phyloP scores from a whole-genome alignment of 2,329 filamentous ascomycete species.

The Talaromyces sp. region DNA sequence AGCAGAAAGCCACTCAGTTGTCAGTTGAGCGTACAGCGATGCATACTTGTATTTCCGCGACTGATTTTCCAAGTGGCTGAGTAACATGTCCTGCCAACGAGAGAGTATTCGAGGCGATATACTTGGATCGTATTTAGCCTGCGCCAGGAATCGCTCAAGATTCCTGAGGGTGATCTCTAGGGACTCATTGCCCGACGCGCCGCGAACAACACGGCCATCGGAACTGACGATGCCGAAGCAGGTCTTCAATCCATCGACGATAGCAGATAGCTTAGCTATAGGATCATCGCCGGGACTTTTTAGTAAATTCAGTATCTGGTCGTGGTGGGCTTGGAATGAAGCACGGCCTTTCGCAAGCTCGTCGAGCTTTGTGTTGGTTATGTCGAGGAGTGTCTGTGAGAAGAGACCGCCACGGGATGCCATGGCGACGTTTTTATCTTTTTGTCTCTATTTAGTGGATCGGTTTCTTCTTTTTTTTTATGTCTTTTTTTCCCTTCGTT shows the following conservation, averaged over 20 bases:
- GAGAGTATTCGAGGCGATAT: not conserved
- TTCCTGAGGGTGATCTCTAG: not conserved
- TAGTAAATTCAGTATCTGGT: not conserved
- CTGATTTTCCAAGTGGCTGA: not conserved
- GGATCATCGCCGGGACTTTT: not conserved
- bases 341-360: not conserved
- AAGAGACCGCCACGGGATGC: not conserved
- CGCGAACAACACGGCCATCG: not conserved
- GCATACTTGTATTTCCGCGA: constrained; percentile 47
- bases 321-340: not conserved
- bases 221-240: not conserved
- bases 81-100: not conserved
- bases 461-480: not conserved
- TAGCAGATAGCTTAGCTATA: not conserved
- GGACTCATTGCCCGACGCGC: not conserved
- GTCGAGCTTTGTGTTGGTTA: not conserved
- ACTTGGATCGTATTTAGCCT: not conserved
- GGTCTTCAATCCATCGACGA: not conserved
- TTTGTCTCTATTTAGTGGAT: not conserved
- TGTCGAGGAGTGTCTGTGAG: not conserved
- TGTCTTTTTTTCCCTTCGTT: not conserved
- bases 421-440: not conserved
- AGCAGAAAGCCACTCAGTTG: constrained; percentile 47
- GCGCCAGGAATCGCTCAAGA: not conserved
- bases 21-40: constrained; percentile 50